Base-by-base conservation (phyloP, 108 stramenopile species). In the Thalassiosira profunda region DNA sequence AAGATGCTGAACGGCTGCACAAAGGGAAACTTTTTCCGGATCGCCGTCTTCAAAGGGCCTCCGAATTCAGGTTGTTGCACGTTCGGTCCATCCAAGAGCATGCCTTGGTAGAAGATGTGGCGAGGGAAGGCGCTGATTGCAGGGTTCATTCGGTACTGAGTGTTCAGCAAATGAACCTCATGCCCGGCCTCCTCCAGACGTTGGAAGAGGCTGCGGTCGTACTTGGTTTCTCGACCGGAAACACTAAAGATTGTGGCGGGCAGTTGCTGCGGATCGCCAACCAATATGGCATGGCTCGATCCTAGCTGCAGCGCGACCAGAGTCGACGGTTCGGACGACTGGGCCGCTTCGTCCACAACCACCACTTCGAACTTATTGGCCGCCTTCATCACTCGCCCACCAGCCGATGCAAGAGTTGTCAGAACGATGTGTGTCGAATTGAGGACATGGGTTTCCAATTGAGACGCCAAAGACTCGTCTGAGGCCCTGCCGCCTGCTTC, bases 321-420 rank as follows among this genome's bases (percentile, higher is more conserved):
- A 12, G 95, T 97, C 23, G 97, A 82, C 26, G 98, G 95, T 74
- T 99, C 99, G 1, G 95, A 92, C 47, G 90, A 88, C 71, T 99
- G 98, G 3, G 98, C 98, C 0, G 98, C 98, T 68, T 99, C 99
- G 73, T 99, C 99, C 21, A 99, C 86, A 2, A 99, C 97, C 1
- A 98, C 96, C 10, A 98, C 96, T 60, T 93, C 95, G 71, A 99
- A 96, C 63, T 92, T 95, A 30, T 88, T 80, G 12, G 86, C 81
- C 7, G 89, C 82, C 62, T 97, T 90, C 25, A 98, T 46, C 28
- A 86, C 80, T 23, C 84, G 79, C 52, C 79, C 85, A n/a, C 96
- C 98, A 26, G 95, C 89, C 3, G 96, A 92, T 30, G 96, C 97
- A 14, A 99, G 74, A 0, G 99, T 99, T 21, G 97, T 97, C 86